Base-by-base conservation (phyloP, 2,329 filamentous ascomycete genomes). In the Ophiostoma tasmaniense region DNA sequence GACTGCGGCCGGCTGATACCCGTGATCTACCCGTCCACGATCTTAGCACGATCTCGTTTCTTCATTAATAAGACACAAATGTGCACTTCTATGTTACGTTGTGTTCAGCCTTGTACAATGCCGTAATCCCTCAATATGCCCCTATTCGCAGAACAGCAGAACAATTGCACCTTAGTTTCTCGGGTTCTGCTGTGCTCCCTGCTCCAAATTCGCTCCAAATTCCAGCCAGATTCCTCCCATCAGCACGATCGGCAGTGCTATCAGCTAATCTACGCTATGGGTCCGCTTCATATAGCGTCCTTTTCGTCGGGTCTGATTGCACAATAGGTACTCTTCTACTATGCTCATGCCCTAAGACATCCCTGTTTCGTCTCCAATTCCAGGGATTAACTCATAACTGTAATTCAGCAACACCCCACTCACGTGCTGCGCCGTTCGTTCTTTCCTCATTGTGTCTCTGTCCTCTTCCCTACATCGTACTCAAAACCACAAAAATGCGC, bases 381-480 rank as follows among this genome's bases (percentile, higher is more conserved):
- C 55, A 61, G 25, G 55, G 25, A 61, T 30, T 59, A 14, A 33
- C 25, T 30, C 55, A 30, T 17, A 30, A 30, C 55, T 61, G 55
- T 61, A 61, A 30, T 61, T 30, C 25, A 61, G 55, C 25, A 25
- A 17, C 25, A 61, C 55, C 55, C 55, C 55, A 61, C 25, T 20
- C 25, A 61, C 55, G 50, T 55, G 52, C 66, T 52, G 52, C 52
- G 14, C 66, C 37, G 52, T 67, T 67, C 35, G 35, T 45, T 62
- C 52, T 62, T 67, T 67, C 66, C 66, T 28, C 50, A n/a, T 22
- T 52, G 45, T 61, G 17, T 13, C 37, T 39, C 37, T 39, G 55
- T 30, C 6, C 13, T 30, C 14, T 55, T 25, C 8, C 39, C 39
- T 42, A 11, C n/a, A n/a, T n/a, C n/a, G n/a, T n/a, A n/a, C 17